These are phyloP conservation scores for Cladochytrium replicatum DNA, from an alignment of 192 early-diverging fungal species.

Conservation along the genomic window DNA sequence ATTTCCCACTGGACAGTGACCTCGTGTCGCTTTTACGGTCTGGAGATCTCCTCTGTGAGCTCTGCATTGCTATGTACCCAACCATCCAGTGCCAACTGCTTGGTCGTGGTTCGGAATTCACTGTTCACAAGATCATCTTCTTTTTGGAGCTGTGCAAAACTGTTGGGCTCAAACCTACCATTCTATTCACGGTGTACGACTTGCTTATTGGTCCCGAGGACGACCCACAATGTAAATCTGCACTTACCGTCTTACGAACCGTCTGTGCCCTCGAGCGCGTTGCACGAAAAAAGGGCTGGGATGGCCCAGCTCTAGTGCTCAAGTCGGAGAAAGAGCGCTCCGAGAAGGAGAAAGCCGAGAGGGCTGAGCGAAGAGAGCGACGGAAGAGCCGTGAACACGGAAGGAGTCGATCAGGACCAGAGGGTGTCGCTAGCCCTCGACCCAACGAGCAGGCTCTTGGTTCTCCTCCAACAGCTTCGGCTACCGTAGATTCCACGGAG, in stretches of 20 bases:
- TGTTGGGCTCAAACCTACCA: constrained; percentile 27
- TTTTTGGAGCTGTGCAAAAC: constrained; percentile 45
- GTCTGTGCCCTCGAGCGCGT: constrained; percentile 37
- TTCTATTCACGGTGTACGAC: constrained; percentile 34
- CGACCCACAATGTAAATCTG: constrained; percentile 22
- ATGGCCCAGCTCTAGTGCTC: constrained; percentile 28
- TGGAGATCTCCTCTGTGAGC: constrained; percentile 34
- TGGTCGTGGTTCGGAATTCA: constrained; percentile 33
- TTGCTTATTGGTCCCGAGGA: constrained; percentile 20
- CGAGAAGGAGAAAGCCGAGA: constrained; percentile 23
- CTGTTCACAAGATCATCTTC: constrained; percentile 45
- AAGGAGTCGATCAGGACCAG: constrained; percentile 5
- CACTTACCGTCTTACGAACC: constrained; percentile 30
- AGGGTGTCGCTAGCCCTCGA: background rate
- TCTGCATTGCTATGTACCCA: constrained; percentile 31
- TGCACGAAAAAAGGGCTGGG: constrained; percentile 32
- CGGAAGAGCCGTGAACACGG: background rate
- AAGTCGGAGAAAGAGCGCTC: too few relatives aligned
- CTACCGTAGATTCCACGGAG: background rate
- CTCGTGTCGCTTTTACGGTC: constrained; percentile 25
- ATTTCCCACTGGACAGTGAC: constrained; percentile 4
- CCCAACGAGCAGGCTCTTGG: constrained; percentile 6
- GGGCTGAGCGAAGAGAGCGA: background rate
- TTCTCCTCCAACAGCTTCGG: constrained; percentile 2
- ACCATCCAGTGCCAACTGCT: constrained; percentile 37